Percentiles rank a stretch among this genome's conserved stretches.
phyloP scores from a whole-genome alignment of 176 grass and related monocot species.

The Luzula sylvatica region DNA sequence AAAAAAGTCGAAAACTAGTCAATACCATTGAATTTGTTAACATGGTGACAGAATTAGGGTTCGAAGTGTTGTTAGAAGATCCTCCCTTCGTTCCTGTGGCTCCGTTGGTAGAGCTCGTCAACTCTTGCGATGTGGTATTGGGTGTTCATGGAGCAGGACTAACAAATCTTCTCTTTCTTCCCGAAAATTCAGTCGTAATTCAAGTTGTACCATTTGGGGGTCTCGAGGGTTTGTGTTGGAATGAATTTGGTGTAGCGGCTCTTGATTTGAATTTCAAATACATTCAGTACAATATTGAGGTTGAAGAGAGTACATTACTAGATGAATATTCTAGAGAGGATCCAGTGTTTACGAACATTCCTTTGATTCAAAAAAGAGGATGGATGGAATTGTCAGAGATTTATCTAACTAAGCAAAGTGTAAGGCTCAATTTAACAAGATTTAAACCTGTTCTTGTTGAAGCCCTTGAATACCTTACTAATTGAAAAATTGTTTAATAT shows the following conservation, averaged over 20 bases:
- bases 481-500: too few relatives aligned
- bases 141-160: slow-evolving; percentile 79
- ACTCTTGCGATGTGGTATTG: slow-evolving; percentile 46
- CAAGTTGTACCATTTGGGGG: slow-evolving; percentile 69
- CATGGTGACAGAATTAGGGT: slow-evolving; percentile 30
- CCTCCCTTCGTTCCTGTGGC: slow-evolving; percentile 30
- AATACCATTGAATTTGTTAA: slow-evolving; percentile 45
- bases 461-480: slow-evolving; percentile 29
- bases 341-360: slow-evolving; percentile 41
- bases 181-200: slow-evolving; percentile 41
- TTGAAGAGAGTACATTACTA: slow-evolving; percentile 49
- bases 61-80: slow-evolving; percentile 50
- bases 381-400: slow-evolving; percentile 37
- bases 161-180: slow-evolving; percentile 81
- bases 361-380: slow-evolving; percentile 30
- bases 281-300: slow-evolving; percentile 43
- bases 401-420: slow-evolving; percentile 62
- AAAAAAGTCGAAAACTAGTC: slow-evolving; percentile 42
- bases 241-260: slow-evolving; percentile 46
- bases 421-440: slow-evolving; percentile 37
- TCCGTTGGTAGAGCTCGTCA: slow-evolving; percentile 47
- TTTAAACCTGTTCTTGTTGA: slow-evolving; percentile 31
- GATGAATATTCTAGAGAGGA: slow-evolving; percentile 28
- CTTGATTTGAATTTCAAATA: slow-evolving; percentile 54
- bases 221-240: slow-evolving; percentile 29